Percentiles rank a stretch among this genome's conserved stretches.
These are phyloP conservation scores for Nyctanthes arbortristis DNA, from an alignment of 257 asterid species.

Conservation along the genomic window DNA sequence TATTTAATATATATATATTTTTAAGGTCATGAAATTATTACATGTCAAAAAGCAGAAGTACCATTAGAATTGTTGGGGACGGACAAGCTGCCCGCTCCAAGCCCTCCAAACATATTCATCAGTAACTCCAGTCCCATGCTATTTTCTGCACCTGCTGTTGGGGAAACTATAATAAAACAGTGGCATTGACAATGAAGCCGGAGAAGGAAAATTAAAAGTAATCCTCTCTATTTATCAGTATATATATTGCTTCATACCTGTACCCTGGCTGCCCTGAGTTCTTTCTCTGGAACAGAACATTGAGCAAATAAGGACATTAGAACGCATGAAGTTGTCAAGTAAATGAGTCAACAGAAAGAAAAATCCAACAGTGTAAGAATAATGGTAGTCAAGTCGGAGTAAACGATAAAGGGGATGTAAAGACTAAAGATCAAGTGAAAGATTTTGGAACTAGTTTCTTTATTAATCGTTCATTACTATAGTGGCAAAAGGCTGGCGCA, in stretches of 20 bases:
- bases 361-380: background rate
- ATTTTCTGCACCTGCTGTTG: background rate
- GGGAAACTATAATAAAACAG: background rate
- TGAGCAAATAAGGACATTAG: background rate
- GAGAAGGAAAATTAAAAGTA: conserved; percentile 1
- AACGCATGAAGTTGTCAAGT: background rate
- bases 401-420: background rate
- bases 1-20: background rate
- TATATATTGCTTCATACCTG: conserved; percentile 17
- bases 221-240: background rate
- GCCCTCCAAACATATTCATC: conserved; percentile 36
- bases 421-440: background rate
- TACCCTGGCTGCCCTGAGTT: conserved; percentile 2
- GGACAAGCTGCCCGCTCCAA: conserved; percentile 29
- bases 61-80: conserved; percentile 25
- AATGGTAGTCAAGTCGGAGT: background rate
- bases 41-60: background rate
- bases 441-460: background rate
- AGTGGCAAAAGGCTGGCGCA: background rate
- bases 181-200: background rate
- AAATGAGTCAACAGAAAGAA: background rate
- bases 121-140: conserved; percentile 19
- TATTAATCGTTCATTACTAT: background rate
- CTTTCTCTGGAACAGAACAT: conserved; percentile 12
- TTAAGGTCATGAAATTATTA: too few species aligned